Evolutionary conservation across 2,329 filamentous ascomycete genomes (phyloP).

Genomic region (Stemphylium beticola): DNA sequence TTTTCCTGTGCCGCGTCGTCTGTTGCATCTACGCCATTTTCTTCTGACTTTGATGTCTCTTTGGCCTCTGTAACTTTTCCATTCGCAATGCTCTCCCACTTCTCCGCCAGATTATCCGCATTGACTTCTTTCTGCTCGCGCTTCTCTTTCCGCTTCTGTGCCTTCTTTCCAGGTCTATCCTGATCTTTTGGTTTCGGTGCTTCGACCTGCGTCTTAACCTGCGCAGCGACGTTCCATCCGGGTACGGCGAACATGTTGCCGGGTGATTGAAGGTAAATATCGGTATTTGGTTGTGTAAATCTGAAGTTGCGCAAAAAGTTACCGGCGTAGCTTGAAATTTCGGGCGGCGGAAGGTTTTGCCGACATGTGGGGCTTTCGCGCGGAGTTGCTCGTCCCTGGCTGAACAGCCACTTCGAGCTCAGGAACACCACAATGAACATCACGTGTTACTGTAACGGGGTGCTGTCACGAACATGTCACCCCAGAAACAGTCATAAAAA

Average conservation of each 20-base stretch:
- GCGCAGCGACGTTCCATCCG: slow-evolving; percentile 84
- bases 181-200: slow-evolving; percentile 42
- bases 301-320: slow-evolving; percentile 1
- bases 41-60: slow-evolving; percentile 54
- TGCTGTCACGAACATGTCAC: too few relatives aligned
- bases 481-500: too few relatives aligned
- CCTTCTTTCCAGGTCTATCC: slow-evolving; percentile 58
- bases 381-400: slow-evolving; percentile 13
- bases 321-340: slow-evolving; percentile 19
- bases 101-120: slow-evolving; percentile 64
- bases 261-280: background rate
- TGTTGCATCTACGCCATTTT: slow-evolving; percentile 61
- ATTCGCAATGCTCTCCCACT: slow-evolving; percentile 44
- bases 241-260: slow-evolving; percentile 84
- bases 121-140: slow-evolving; percentile 78
- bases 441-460: too few relatives aligned
- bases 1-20: slow-evolving; percentile 43
- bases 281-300: background rate
- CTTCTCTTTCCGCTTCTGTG: slow-evolving; percentile 61
- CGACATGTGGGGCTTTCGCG: slow-evolving; percentile 27
- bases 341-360: slow-evolving; percentile 25
- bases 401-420: too few relatives aligned
- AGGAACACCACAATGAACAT: too few relatives aligned
- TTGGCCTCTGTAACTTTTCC: slow-evolving; percentile 57
- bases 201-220: slow-evolving; percentile 73